phyloP scores from a whole-genome alignment of 1,139 yeast genomes.

The Geotrichum candidum region DNA sequence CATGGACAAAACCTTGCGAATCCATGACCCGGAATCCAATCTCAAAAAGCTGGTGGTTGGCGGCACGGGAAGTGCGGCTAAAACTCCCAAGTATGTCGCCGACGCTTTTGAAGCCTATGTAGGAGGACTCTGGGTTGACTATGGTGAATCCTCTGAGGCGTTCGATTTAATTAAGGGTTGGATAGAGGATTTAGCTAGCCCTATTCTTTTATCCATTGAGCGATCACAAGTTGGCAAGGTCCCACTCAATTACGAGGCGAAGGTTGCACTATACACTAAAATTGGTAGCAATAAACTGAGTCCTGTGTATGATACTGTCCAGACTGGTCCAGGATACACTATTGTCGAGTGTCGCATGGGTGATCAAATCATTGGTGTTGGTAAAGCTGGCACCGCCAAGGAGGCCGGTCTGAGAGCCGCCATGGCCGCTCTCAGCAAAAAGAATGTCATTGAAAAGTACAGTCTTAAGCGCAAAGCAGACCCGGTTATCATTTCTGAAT shows the following conservation, averaged over 20 bases:
- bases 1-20: slow-evolving; percentile 51
- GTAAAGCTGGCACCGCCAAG: slow-evolving; percentile 51
- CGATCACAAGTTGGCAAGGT: slow-evolving; percentile 31
- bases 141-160: slow-evolving; percentile 48
- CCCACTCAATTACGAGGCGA: slow-evolving; percentile 55
- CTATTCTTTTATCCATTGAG: slow-evolving; percentile 41
- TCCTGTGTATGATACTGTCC: slow-evolving; percentile 56
- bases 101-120: slow-evolving; percentile 88
- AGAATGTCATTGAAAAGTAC: slow-evolving; percentile 58
- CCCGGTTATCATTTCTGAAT: not conserved
- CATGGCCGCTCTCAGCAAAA: slow-evolving; percentile 58
- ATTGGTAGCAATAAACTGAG: slow-evolving; percentile 70
- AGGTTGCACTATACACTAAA: slow-evolving; percentile 67
- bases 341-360: slow-evolving; percentile 67
- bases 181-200: slow-evolving; percentile 52
- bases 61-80: slow-evolving; percentile 24
- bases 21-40: slow-evolving; percentile 4
- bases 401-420: slow-evolving; percentile 76
- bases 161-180: slow-evolving; percentile 51
- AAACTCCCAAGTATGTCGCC: slow-evolving; percentile 49
- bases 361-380: slow-evolving; percentile 48
- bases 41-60: slow-evolving; percentile 25
- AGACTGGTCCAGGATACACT: slow-evolving; percentile 42
- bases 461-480: slow-evolving; percentile 44
- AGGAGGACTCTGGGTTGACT: slow-evolving; percentile 54